Evolutionary conservation across 805 yeast species (phyloP).

Genomic region (Starmerella khaoyaiensis): DNA sequence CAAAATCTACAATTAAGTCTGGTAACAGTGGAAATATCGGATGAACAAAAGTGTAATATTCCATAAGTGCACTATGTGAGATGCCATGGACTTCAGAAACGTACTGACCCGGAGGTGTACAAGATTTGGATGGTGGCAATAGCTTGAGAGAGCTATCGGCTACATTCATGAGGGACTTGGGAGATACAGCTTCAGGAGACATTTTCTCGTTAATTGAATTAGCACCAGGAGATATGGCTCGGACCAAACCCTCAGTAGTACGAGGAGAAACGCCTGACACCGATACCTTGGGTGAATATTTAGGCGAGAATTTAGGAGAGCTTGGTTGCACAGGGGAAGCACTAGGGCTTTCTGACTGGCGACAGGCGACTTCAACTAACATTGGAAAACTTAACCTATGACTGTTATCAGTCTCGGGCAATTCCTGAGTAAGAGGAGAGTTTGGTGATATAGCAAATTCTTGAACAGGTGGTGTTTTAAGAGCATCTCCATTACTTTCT

Average conservation of each 20-base stretch:
- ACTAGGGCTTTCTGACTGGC: constrained; percentile 5
- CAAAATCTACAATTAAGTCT: constrained; percentile 25
- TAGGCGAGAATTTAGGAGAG: neutral
- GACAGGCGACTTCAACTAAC: constrained; percentile 16
- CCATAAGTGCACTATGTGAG: constrained; percentile 22
- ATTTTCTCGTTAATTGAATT: too few species aligned
- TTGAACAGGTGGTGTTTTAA: neutral
- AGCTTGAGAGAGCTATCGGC: too few species aligned
- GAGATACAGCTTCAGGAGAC: too few species aligned
- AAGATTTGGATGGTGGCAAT: too few species aligned
- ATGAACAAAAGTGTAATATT: constrained; percentile 30
- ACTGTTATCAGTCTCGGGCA: neutral
- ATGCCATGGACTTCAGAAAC: constrained; percentile 9
- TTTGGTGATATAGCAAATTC: too few species aligned
- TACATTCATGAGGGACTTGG: too few species aligned
- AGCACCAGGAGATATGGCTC: too few species aligned
- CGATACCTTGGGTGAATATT: too few species aligned
- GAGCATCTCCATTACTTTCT: neutral
- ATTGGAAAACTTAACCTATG: constrained; percentile 10
- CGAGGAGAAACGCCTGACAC: too few species aligned
- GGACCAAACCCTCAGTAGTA: too few species aligned
- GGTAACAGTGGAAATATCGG: constrained; percentile 31
- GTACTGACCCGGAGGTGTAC: constrained; percentile 12
- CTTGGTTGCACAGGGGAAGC: too few species aligned
- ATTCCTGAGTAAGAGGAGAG: neutral